Evolutionary conservation across 2,329 filamentous ascomycete genomes (phyloP).

Genomic region (Clonostachys byssicola): DNA sequence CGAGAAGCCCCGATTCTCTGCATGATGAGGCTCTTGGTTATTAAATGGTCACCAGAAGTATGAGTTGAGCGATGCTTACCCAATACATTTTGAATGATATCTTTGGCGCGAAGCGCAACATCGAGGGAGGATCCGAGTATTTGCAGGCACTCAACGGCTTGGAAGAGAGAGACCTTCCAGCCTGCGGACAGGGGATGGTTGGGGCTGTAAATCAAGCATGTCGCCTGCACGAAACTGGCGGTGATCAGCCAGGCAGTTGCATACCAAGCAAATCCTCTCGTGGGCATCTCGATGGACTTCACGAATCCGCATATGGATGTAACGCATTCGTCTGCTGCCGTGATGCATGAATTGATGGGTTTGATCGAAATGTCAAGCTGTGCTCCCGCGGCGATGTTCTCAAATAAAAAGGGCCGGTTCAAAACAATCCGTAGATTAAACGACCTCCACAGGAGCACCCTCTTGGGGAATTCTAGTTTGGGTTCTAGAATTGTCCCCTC

Average conservation of each 20-base stretch:
- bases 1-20: not conserved
- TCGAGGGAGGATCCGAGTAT: constrained; percentile 3
- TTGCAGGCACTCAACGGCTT: constrained; percentile 3
- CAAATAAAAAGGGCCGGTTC: constrained; percentile 7
- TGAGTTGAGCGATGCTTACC: constrained; percentile 1
- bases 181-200: constrained; percentile 4
- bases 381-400: constrained; percentile 1
- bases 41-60: not conserved
- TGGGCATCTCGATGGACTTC: not conserved
- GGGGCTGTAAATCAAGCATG: constrained; percentile 7
- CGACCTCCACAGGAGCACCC: constrained; percentile 8
- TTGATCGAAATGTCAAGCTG: constrained; percentile 1
- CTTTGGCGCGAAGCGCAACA: constrained; percentile 6
- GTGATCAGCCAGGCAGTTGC: constrained; percentile 10
- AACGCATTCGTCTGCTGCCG: constrained; percentile 6
- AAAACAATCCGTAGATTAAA: constrained; percentile 8
- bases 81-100: constrained; percentile 5
- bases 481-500: constrained; percentile 1
- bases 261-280: constrained; percentile 8
- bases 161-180: constrained; percentile 6
- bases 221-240: constrained; percentile 9
- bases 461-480: constrained; percentile 7
- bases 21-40: not conserved
- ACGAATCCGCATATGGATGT: constrained; percentile 6
- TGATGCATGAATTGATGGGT: constrained; percentile 3